Conservation (phyloP, 805 yeast genomes). For the Hanseniaspora lindneri region DNA sequence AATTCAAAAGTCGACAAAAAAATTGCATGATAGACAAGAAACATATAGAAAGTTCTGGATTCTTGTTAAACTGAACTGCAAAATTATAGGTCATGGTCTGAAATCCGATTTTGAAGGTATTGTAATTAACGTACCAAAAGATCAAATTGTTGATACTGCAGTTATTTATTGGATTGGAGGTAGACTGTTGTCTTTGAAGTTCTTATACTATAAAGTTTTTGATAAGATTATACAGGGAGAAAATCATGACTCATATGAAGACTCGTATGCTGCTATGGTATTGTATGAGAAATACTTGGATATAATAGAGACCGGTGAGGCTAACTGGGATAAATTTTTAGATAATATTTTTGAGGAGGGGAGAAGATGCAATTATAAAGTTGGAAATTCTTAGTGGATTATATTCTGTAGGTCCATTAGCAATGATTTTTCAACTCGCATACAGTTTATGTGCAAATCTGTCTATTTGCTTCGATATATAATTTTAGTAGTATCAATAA, state of each 20-base stretch:
- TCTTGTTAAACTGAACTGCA: slow-evolving; percentile 73
- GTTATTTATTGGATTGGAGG: slow-evolving; percentile 66
- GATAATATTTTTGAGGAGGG: slow-evolving; percentile 64
- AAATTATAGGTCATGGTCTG: slow-evolving; percentile 91
- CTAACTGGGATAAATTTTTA: slow-evolving; percentile 53
- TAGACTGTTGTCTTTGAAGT: slow-evolving; percentile 71
- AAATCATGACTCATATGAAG: slow-evolving; percentile 95
- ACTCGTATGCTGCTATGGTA: slow-evolving; percentile 74
- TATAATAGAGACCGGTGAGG: slow-evolving; percentile 31
- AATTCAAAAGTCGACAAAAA: slow-evolving; percentile 48
- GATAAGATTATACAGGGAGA: slow-evolving; percentile 73
- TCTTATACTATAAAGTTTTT: slow-evolving; percentile 68
- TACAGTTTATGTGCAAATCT: too few relatives aligned
- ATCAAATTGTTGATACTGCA: slow-evolving; percentile 83
- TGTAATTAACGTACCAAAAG: slow-evolving; percentile 73
- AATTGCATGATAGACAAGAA: slow-evolving; percentile 66
- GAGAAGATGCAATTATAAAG: slow-evolving; percentile 27
- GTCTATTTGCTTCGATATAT: too few relatives aligned
- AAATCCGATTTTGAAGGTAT: slow-evolving; percentile 86
- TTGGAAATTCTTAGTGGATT: slow-evolving; percentile 22
- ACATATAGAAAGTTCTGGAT: slow-evolving; percentile 88
- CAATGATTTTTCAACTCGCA: too few relatives aligned
- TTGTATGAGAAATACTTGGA: slow-evolving; percentile 63
- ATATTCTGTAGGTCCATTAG: too few relatives aligned
- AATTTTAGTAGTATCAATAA: too few relatives aligned